Conservation (phyloP, 208 protist genomes). For the Wallacemonas sp. region DNA sequence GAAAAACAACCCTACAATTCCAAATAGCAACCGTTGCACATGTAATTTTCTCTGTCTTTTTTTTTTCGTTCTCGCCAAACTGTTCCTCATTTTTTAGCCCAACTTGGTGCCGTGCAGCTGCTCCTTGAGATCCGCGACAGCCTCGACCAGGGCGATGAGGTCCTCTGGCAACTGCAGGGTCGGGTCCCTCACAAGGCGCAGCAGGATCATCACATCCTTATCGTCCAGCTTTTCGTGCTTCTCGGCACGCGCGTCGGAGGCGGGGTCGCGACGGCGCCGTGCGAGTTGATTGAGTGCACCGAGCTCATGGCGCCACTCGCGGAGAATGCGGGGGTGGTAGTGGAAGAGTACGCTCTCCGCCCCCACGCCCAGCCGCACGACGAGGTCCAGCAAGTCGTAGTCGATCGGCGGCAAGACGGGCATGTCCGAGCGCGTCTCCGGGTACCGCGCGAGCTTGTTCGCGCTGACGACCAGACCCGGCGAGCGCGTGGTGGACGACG, state of each 20-base stretch:
- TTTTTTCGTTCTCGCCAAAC: neutral
- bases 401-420: slow-evolving; percentile 68
- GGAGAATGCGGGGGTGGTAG: slow-evolving; percentile 77
- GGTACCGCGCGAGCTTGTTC: slow-evolving; percentile 62
- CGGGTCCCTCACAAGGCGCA: slow-evolving; percentile 62
- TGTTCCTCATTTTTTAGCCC: neutral
- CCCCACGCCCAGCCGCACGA: slow-evolving; percentile 62
- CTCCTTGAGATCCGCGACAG: slow-evolving; percentile 34
- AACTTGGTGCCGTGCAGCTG: slow-evolving; percentile 10
- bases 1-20: neutral
- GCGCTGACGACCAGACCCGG: slow-evolving; percentile 41
- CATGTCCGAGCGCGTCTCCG: slow-evolving; percentile 51
- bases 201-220: slow-evolving; percentile 61
- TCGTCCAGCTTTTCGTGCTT: slow-evolving; percentile 11
- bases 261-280: neutral
- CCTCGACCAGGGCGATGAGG: slow-evolving; percentile 60
- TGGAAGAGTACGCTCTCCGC: slow-evolving; percentile 49
- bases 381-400: slow-evolving; percentile 82
- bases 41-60: neutral
- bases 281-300: slow-evolving; percentile 18
- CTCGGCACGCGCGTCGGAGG: neutral
- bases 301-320: slow-evolving; percentile 66
- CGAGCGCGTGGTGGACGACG: slow-evolving; percentile 31
- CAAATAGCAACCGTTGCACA: neutral
- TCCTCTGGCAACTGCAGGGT: slow-evolving; percentile 77